These are phyloP conservation scores for Nitzschia putrida DNA, from an alignment of 108 stramenopile genomes.

Conservation along the genomic window DNA sequence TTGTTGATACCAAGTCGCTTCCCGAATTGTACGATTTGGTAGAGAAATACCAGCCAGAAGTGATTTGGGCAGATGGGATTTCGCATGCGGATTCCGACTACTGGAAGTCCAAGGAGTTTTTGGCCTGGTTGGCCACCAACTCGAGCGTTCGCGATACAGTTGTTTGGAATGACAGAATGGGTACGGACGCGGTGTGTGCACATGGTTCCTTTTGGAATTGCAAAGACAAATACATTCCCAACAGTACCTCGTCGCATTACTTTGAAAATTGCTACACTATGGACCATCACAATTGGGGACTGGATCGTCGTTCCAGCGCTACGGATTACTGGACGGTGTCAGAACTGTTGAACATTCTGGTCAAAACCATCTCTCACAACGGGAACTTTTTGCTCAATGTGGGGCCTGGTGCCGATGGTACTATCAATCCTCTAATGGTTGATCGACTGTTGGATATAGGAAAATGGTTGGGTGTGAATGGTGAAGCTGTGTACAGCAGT, in stretches of 20 bases:
- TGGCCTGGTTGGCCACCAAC: constrained; percentile 46
- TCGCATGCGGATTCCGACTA: constrained; percentile 36
- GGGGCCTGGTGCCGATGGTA: constrained; percentile 53
- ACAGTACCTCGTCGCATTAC: constrained; percentile 18
- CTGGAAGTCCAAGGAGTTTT: constrained; percentile 45
- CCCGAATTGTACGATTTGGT: constrained; percentile 52
- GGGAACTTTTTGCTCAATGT: constrained; percentile 53
- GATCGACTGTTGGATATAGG: constrained; percentile 52
- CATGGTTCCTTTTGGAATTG: constrained; percentile 50
- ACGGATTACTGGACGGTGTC: constrained; percentile 32
- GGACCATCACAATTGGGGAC: constrained; percentile 39
- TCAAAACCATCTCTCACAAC: constrained; percentile 39
- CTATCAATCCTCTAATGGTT: constrained; percentile 41
- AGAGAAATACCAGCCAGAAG: constrained; percentile 43
- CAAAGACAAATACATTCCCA: constrained; percentile 38
- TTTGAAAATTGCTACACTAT: constrained; percentile 43
- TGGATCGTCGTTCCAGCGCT: constrained; percentile 32
- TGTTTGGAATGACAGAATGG: constrained; percentile 56
- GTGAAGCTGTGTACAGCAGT: constrained; percentile 45
- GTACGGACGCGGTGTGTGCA: constrained; percentile 32
- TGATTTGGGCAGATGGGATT: constrained; percentile 54
- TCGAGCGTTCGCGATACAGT: constrained; percentile 37
- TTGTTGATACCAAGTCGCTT: constrained; percentile 42
- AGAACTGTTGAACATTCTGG: constrained; percentile 36
- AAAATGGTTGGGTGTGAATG: constrained; percentile 51